Evolutionary conservation across 345 rosid genomes (phyloP).

Genomic region (Populus alba): DNA sequence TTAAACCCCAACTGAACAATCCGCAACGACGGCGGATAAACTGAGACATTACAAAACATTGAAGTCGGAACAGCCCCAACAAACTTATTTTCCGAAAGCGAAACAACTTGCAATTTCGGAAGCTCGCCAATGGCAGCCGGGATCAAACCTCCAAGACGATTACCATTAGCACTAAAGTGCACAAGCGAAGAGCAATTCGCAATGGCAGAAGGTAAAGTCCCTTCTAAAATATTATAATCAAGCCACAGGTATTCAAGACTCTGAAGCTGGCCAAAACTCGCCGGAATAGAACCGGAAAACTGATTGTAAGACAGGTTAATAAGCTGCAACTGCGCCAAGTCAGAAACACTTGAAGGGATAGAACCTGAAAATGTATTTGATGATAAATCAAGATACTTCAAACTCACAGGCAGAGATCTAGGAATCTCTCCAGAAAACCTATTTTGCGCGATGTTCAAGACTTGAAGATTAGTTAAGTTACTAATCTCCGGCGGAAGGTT

Average conservation of each 20-base stretch:
- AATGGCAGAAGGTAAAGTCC: constrained; percentile 75
- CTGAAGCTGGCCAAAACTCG: constrained; percentile 58
- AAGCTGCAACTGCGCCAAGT: constrained; percentile 60
- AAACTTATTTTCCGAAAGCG: constrained; percentile 61
- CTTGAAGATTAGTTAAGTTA: constrained; percentile 56
- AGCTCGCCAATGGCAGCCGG: constrained; percentile 77
- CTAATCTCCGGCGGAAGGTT: constrained; percentile 50
- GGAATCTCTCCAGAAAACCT: constrained; percentile 67
- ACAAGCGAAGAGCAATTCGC: constrained; percentile 77
- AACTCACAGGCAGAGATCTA: constrained; percentile 39
- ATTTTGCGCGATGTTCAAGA: constrained; percentile 65
- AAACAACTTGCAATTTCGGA: constrained; percentile 59
- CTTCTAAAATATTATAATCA: constrained; percentile 59
- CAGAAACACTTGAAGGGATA: constrained; percentile 48
- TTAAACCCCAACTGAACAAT: constrained; percentile 67
- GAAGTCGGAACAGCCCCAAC: constrained; percentile 64
- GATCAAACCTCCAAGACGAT: constrained; percentile 63
- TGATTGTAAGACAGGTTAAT: constrained; percentile 76
- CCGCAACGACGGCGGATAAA: constrained; percentile 48
- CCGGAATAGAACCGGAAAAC: constrained; percentile 75
- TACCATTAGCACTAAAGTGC: constrained; percentile 70
- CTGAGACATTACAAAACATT: constrained; percentile 59
- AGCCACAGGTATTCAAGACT: constrained; percentile 70
- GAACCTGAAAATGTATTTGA: constrained; percentile 66
- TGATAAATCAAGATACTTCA: constrained; percentile 67